Evolutionary conservation across 257 asterid species (phyloP).

Genomic region (Petunia secreta): DNA sequence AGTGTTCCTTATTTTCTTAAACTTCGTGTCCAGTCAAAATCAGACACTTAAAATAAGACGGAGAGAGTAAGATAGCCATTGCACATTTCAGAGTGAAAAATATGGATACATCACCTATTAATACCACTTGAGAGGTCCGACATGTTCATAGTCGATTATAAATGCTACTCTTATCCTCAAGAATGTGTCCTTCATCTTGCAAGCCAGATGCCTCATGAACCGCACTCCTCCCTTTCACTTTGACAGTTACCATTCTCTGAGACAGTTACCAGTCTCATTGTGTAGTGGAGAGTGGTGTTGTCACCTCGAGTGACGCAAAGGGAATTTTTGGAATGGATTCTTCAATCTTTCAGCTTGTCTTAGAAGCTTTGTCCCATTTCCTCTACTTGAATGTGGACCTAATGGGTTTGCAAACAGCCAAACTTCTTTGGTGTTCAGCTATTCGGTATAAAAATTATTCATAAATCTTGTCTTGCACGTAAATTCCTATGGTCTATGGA

Average conservation of each 20-base stretch:
- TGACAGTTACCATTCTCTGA: conserved; percentile 68
- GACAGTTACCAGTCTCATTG: background rate
- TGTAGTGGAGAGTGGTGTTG: background rate
- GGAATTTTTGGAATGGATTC: background rate
- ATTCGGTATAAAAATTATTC: too few relatives aligned
- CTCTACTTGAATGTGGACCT: conserved; percentile 18
- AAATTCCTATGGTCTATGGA: too few relatives aligned
- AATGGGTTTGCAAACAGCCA: conserved; percentile 6
- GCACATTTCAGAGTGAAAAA: conserved; percentile 15
- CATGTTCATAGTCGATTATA: conserved; percentile 87
- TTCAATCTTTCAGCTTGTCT: conserved; percentile 25
- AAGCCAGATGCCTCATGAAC: conserved; percentile 92
- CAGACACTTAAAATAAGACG: background rate
- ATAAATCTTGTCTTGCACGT: too few relatives aligned
- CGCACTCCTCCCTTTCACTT: conserved; percentile 93
- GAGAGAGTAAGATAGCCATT: background rate
- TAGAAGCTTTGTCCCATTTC: background rate
- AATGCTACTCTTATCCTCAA: conserved; percentile 80
- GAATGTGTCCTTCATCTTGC: conserved; percentile 94
- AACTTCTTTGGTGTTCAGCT: background rate
- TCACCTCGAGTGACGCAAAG: conserved; percentile 11
- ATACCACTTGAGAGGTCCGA: conserved; percentile 91
- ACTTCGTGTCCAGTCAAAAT: too few relatives aligned
- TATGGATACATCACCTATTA: conserved; percentile 61
- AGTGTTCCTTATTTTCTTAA: too few relatives aligned